These are phyloP conservation scores for Colletotrichum noveboracense DNA, from an alignment of 2,329 filamentous ascomycete genomes.

Conservation along the genomic window DNA sequence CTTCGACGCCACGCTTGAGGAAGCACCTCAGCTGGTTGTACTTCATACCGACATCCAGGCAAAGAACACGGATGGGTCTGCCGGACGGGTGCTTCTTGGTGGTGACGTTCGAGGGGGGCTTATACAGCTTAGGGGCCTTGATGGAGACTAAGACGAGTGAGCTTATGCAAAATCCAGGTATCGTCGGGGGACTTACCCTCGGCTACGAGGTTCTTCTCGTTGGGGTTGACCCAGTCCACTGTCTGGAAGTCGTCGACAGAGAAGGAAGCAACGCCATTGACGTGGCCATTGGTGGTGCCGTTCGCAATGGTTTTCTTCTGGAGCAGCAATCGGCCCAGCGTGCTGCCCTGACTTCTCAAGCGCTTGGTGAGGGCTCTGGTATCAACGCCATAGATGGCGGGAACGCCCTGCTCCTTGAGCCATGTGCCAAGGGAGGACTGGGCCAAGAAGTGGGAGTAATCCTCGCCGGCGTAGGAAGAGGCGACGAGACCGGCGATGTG, in stretches of 20 bases:
- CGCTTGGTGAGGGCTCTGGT: conserved; percentile 93
- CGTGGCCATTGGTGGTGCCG: conserved; percentile 41
- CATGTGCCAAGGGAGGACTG: conserved; percentile 89
- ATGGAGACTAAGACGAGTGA: conserved; percentile 76
- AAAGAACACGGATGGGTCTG: conserved; percentile 84
- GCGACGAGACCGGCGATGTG: conserved; percentile 92
- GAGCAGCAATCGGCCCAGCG: conserved; percentile 89
- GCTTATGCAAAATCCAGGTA: conserved; percentile 31
- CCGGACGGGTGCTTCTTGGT: conserved; percentile 84
- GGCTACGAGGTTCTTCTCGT: conserved; percentile 88
- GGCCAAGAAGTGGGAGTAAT: conserved; percentile 94
- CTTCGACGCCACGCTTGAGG: conserved; percentile 88
- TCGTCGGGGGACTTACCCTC: conserved; percentile 73
- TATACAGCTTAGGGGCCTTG: conserved; percentile 84
- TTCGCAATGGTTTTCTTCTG: conserved; percentile 61
- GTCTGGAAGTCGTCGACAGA: conserved; percentile 68
- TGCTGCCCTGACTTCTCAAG: conserved; percentile 92
- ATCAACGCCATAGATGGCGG: conserved; percentile 94
- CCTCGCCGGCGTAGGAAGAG: conserved; percentile 90
- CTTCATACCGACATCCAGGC: conserved; percentile 96
- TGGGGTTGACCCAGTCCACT: conserved; percentile 90
- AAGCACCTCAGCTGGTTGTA: conserved; percentile 97
- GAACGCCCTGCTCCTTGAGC: conserved; percentile 95
- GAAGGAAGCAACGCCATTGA: conserved; percentile 20
- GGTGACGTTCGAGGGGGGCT: conserved; percentile 71